A percentile compares a stretch with the other conserved stretches of the same genome.
Evolutionary conservation across 148 eudicot species (phyloP).

Genomic region (Fallopia convolvulus): DNA sequence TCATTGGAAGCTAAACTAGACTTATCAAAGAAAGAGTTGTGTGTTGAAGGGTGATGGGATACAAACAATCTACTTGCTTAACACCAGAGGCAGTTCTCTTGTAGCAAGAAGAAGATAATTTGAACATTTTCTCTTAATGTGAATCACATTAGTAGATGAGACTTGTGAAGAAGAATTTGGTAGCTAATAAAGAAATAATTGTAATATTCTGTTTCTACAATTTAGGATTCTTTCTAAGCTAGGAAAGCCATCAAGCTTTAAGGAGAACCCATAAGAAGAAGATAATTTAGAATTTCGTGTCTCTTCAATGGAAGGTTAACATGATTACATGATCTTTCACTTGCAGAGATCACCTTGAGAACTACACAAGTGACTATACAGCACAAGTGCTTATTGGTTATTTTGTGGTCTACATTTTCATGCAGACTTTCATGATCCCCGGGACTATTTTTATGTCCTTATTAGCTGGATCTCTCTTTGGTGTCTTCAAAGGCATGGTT

Average conservation of each 20-base stretch:
- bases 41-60: no score
- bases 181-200: not conserved
- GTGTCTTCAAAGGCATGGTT: slow-evolving; percentile 70
- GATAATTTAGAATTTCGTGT: not conserved
- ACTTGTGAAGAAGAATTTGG: not conserved
- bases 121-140: not conserved
- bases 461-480: slow-evolving; percentile 92
- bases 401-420: slow-evolving; percentile 83
- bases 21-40: not conserved
- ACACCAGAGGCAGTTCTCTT: not conserved
- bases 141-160: not conserved
- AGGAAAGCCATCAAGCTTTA: not conserved
- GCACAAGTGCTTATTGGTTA: slow-evolving; percentile 84
- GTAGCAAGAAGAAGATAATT: not conserved
- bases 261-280: not conserved
- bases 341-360: slow-evolving; percentile 80
- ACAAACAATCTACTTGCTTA: not conserved
- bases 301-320: not conserved
- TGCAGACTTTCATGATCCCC: slow-evolving; percentile 99
- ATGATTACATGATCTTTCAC: not conserved
- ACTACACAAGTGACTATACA: slow-evolving; percentile 94
- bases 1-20: not conserved
- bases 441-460: slow-evolving; percentile 96
- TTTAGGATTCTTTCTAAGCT: not conserved
- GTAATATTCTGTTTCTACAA: not conserved